Percentiles rank a stretch among this genome's conserved stretches.
Evolutionary conservation across 139 green algal genomes (phyloP).

Genomic region (Haematococcus lacustris): DNA sequence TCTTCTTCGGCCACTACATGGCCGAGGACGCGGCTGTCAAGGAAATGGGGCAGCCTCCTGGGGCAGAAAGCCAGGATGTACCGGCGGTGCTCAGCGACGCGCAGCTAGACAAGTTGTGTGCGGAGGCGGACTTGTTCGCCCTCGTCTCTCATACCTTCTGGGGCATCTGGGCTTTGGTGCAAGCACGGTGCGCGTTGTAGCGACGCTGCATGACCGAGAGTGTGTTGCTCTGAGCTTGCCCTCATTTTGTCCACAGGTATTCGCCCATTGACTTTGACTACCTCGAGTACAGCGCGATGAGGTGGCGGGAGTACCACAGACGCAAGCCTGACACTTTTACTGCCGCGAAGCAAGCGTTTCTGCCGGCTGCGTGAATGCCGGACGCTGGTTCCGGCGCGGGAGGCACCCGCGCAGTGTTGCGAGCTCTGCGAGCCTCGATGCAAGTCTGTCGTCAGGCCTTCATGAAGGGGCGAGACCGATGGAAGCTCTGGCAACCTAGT

Average conservation of each 20-base stretch:
- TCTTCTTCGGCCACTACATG: slow-evolving; percentile 71
- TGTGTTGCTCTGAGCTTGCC: background rate
- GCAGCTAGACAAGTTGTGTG: slow-evolving; percentile 36
- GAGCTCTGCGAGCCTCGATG: too few relatives aligned
- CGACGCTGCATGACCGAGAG: background rate
- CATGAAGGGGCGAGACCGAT: too few relatives aligned
- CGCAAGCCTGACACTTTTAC: slow-evolving; percentile 52
- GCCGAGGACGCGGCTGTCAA: too few relatives aligned
- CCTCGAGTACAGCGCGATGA: slow-evolving; percentile 51
- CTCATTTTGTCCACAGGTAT: slow-evolving; percentile 29
- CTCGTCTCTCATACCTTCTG: slow-evolving; percentile 88
- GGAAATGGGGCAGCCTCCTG: too few relatives aligned
- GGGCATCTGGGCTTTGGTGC: slow-evolving; percentile 83
- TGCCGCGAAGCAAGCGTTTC: slow-evolving; percentile 7
- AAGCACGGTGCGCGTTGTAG: slow-evolving; percentile 23
- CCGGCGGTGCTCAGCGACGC: too few relatives aligned
- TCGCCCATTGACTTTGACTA: slow-evolving; percentile 89
- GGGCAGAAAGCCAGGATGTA: too few relatives aligned
- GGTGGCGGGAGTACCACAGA: slow-evolving; percentile 62
- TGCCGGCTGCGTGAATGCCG: too few relatives aligned
- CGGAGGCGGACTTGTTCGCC: slow-evolving; percentile 74
- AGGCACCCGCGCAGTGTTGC: too few relatives aligned
- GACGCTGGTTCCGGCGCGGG: too few relatives aligned
- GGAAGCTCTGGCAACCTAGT: too few relatives aligned
- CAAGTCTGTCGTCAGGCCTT: too few relatives aligned